These are phyloP conservation scores for Chenopodium berlandieri DNA, from an alignment of 148 eudicot genomes.

Conservation along the genomic window DNA sequence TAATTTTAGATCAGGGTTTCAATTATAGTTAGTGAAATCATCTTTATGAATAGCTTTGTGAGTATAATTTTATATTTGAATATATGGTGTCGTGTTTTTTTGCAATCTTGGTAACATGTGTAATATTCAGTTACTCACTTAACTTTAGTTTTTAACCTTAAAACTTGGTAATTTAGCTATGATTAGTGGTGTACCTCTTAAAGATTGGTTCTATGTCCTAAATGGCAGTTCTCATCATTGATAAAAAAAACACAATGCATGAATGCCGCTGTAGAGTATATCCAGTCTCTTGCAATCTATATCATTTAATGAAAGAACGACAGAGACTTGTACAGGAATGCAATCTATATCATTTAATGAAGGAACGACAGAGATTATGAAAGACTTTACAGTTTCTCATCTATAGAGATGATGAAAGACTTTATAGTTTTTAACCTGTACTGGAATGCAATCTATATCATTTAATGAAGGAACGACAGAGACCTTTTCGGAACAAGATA, in stretches of 20 bases:
- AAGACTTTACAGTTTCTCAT: no score
- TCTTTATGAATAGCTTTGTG: no score
- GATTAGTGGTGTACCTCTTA: background rate
- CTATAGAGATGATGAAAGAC: no score
- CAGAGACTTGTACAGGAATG: no score
- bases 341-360: conserved; percentile 83
- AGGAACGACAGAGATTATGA: no score
- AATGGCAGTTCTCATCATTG: background rate
- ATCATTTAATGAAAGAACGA: background rate
- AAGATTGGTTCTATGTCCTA: background rate
- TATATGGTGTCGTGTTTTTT: no score
- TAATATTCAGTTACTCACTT: background rate
- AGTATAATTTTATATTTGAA: conserved; percentile 62
- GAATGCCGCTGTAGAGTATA: background rate
- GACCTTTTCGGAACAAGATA: conserved; percentile 74
- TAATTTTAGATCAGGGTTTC: no score
- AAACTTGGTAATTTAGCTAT: background rate
- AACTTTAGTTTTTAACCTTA: background rate
- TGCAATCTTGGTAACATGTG: background rate
- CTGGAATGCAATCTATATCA: no score
- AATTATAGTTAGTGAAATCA: no score
- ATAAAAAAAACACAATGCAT: background rate
- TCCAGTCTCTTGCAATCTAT: background rate
- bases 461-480: conserved; percentile 56
- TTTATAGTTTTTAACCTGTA: no score